Conservation (phyloP, 257 asterid species). For the Paraleonurus japonicus region DNA sequence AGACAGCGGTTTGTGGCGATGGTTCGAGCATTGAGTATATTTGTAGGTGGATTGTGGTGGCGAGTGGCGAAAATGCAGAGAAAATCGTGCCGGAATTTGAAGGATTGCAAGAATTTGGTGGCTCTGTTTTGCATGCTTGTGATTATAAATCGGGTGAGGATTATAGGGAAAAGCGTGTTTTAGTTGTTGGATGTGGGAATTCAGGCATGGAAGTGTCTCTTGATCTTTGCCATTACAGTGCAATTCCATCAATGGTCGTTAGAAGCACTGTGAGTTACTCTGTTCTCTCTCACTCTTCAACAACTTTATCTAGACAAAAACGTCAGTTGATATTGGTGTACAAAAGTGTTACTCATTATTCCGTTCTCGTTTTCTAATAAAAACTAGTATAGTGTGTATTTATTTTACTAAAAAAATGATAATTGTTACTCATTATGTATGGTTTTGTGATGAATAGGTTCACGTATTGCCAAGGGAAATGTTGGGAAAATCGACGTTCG, state of each 20-base stretch:
- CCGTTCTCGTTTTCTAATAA: too few relatives aligned
- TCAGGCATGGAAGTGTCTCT: slow-evolving; percentile 86
- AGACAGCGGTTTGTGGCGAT: slow-evolving; percentile 28
- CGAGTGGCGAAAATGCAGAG: slow-evolving; percentile 81
- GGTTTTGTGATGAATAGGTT: slow-evolving; percentile 39
- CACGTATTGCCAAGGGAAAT: slow-evolving; percentile 85
- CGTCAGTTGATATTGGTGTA: too few relatives aligned
- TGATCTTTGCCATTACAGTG: slow-evolving; percentile 75
- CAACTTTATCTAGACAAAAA: too few relatives aligned
- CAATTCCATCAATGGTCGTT: slow-evolving; percentile 71
- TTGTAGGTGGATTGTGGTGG: slow-evolving; percentile 80
- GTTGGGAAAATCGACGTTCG: slow-evolving; percentile 69
- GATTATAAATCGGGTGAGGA: slow-evolving; percentile 67
- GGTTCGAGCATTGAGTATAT: slow-evolving; percentile 48
- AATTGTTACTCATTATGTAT: too few relatives aligned
- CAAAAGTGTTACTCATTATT: too few relatives aligned
- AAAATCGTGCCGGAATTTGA: slow-evolving; percentile 59
- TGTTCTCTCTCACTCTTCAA: neutral
- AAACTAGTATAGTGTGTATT: neutral
- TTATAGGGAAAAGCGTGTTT: slow-evolving; percentile 49
- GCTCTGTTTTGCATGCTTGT: slow-evolving; percentile 65
- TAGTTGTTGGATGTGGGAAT: slow-evolving; percentile 80
- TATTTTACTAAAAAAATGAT: neutral
- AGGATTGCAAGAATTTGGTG: slow-evolving; percentile 58
- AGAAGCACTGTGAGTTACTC: slow-evolving; percentile 65